Evolutionary conservation across 1,284 basidiomycete species (phyloP), one percentile per base, ranked within the genome.

Genomic region (Rhodotorula sp.): DNA sequence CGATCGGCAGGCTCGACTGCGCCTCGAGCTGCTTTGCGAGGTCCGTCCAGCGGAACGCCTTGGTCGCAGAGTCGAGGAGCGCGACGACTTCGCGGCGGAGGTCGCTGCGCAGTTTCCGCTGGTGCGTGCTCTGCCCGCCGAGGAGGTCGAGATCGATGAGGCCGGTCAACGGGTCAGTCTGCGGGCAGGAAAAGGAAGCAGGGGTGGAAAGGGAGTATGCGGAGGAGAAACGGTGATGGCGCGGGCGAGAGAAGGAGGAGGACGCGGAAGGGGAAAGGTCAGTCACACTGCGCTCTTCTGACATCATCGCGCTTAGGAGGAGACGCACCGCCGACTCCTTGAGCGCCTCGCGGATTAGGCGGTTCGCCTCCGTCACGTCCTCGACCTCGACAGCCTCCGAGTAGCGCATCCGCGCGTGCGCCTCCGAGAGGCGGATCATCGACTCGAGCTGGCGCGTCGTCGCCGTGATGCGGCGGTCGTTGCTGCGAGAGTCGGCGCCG

Each of bases 341-440:
- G 82, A 98, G 91, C 21, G 96, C 97, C 81, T 97, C 92, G 65
- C 92, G 88, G 88, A 99, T 98, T 74, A 99, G 86, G 22, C 96
- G 87, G 78, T 87, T 89, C 3, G 96, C 94, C 83, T 99, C 97
- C 73, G 87, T 85, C 34, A 99, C 97, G 80, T 99, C 97, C 66
- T 85, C 83, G 55, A 67, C 50, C 77, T 95, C 91, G 62, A 99
- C 96, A 62, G 87, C 86, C 41, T 88, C 85, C 32, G 90, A 91
- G 82, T 97, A 90, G 1, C 94, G 88, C 95, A 98, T 97, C 34
- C 95, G 87, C 0, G 96, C 95, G 80, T 99, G 96, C 0, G 91
- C 96, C 83, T 99, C 97, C 0, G 91, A 90, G 39, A 99, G 87
- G n/a, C 97, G 91, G 80, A 99, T 98, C 90, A 99, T 94, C 77